Base-by-base conservation (phyloP, 2,329 filamentous ascomycete genomes). In the Phyllosticta citrichinensis region DNA sequence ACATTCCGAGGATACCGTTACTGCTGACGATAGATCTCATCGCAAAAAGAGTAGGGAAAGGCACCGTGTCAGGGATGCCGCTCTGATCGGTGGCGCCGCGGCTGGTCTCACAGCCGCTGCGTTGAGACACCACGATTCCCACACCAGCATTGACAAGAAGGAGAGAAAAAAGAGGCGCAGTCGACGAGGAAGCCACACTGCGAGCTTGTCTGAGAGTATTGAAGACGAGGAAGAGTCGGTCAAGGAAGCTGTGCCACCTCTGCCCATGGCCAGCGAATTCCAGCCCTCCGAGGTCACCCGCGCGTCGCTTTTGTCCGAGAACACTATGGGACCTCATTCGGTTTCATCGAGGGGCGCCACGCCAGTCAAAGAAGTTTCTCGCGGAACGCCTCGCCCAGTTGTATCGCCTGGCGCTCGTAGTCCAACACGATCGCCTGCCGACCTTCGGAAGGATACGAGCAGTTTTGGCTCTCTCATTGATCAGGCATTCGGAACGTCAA, bases 251-350 rank as follows among this genome's bases (percentile, higher is more conserved):
- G 83, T 89, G 14, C 87, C 91, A 6, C 89, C 89, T 5, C 91
- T 97, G 87, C 93, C 93, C 2, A 81, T 96, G 64, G 87, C 88
- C 73, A 96, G 92, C 73, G 89, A 91, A 61, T 83, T 96, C 62
- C 88, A 89, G 65, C 84, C 88, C 52, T 96, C 93, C 0, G 92
- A 97, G 57, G 75, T 97, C 60, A 97, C 93, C 0, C 83, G 93
- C 66, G 88, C 88, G 17, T 97, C 93, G 0, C 89, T 97, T 59
- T 76, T 94, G 19, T 94, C 92, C 5, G 88, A 89, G 30, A 86
- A 88, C 27, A 89, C 89, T 0, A 89, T 90, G 65, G 79, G 85
- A 57, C 87, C 89, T 17, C 80, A 82, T 55, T 89, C 88, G 19
- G 84, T 86, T 22, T 87, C 80, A 5, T 68, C 85, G 82, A 67